phyloP scores from a whole-genome alignment of 805 yeast genomes.

The Tetrapisispora nanseiensis region DNA sequence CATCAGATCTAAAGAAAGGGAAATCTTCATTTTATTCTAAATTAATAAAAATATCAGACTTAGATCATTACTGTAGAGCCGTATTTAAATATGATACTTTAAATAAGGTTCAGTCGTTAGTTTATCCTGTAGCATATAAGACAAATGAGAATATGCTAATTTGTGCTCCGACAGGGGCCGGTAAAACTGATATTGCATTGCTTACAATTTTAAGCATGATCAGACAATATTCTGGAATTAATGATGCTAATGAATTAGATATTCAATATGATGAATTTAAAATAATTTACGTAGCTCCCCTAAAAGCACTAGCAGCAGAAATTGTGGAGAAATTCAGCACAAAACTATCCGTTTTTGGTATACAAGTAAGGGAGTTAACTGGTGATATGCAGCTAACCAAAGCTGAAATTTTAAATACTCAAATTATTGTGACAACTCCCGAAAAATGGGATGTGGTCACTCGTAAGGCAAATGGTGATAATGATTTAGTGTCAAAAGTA shows the following conservation, averaged over 20 bases:
- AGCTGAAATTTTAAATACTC: slow-evolving; percentile 71
- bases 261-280: slow-evolving; percentile 80
- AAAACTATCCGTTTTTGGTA: slow-evolving; percentile 74
- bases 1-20: slow-evolving; percentile 46
- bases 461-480: slow-evolving; percentile 82
- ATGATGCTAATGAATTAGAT: slow-evolving; percentile 43
- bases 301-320: slow-evolving; percentile 93
- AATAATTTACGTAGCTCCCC: slow-evolving; percentile 85
- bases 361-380: slow-evolving; percentile 78
- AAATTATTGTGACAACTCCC: slow-evolving; percentile 86
- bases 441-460: slow-evolving; percentile 98
- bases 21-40: slow-evolving; percentile 32
- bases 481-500: slow-evolving; percentile 74
- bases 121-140: slow-evolving; percentile 83
- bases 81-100: slow-evolving; percentile 74
- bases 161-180: slow-evolving; percentile 98
- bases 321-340: slow-evolving; percentile 81
- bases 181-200: slow-evolving; percentile 90
- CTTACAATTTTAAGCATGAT: slow-evolving; percentile 72
- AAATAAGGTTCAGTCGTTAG: slow-evolving; percentile 83
- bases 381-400: slow-evolving; percentile 92
- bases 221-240: slow-evolving; percentile 53
- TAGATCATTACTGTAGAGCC: slow-evolving; percentile 73
- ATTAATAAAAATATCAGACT: slow-evolving; percentile 46
- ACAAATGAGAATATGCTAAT: slow-evolving; percentile 92